A percentile compares a stretch with the other conserved stretches of the same genome.
These are phyloP conservation scores for Fistulinella prunicolor DNA, from an alignment of 768 basidiomycete species.

Conservation along the genomic window DNA sequence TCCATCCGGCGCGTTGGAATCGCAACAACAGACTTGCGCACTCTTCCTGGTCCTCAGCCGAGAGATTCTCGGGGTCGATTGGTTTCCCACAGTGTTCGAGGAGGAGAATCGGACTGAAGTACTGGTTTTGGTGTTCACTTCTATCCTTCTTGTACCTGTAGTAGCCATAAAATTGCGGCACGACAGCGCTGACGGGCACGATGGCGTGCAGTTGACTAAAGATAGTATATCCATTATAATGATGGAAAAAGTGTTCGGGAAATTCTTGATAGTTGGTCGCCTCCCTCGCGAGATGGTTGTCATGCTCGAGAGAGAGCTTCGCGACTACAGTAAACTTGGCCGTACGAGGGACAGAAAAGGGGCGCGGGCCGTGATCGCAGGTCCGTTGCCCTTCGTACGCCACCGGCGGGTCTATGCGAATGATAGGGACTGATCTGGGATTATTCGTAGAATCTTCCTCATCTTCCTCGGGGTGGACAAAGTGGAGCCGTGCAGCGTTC, in stretches of 20 bases:
- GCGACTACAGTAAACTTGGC: constrained; percentile 41
- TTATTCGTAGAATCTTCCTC: background rate
- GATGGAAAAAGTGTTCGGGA: constrained; percentile 27
- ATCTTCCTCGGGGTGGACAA: background rate
- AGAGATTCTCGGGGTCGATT: constrained; percentile 28
- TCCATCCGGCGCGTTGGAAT: constrained; percentile 37
- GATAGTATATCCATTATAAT: constrained; percentile 27
- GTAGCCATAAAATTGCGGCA: constrained; percentile 66
- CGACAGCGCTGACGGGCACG: constrained; percentile 47
- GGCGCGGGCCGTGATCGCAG: constrained; percentile 2
- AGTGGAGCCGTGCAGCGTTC: background rate
- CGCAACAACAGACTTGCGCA: constrained; percentile 39
- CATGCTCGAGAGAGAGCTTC: constrained; percentile 41
- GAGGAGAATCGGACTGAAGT: constrained; percentile 42
- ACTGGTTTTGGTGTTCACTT: background rate
- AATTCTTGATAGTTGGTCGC: constrained; percentile 28
- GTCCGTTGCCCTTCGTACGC: constrained; percentile 8
- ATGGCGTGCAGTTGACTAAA: constrained; percentile 35
- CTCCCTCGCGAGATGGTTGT: constrained; percentile 35
- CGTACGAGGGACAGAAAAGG: constrained; percentile 21
- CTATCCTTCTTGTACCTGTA: constrained; percentile 35
- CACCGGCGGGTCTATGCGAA: constrained; percentile 17
- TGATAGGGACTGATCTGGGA: background rate
- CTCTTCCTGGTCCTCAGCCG: constrained; percentile 39
- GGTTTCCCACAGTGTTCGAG: constrained; percentile 47